Evolutionary conservation across 371 early-diverging fungal species (phyloP).

Genomic region (Apophysomyces trapeziformis): DNA sequence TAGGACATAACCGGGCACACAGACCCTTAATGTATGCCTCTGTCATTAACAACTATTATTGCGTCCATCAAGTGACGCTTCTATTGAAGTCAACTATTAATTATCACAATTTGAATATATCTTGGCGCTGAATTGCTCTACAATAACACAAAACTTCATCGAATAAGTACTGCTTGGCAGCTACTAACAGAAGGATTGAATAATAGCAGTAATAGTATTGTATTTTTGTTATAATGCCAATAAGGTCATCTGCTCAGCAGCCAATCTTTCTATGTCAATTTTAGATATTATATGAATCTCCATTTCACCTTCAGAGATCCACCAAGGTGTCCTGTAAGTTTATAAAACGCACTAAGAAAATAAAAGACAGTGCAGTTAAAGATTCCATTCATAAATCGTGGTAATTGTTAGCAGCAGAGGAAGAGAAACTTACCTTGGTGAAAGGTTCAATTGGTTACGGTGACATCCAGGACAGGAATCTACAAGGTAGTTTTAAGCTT

Average conservation of each 20-base stretch:
- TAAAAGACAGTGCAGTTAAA: not conserved
- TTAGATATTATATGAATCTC: slow-evolving; percentile 19
- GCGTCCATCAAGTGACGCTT: no score
- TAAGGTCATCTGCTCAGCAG: not conserved
- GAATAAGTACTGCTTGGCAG: no score
- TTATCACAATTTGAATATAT: no score
- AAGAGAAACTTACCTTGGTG: slow-evolving; percentile 31
- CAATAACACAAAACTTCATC: no score
- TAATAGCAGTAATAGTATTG: not conserved
- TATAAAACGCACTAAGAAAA: slow-evolving; percentile 30
- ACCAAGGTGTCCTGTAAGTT: slow-evolving; percentile 32
- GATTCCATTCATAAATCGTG: not conserved
- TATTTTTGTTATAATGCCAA: not conserved
- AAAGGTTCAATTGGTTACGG: slow-evolving; percentile 36
- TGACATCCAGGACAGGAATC: slow-evolving; percentile 41
- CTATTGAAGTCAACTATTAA: no score
- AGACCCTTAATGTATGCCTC: no score
- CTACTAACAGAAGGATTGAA: slow-evolving; percentile 20
- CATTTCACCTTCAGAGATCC: slow-evolving; percentile 45
- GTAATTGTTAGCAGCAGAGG: not conserved
- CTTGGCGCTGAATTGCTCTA: no score
- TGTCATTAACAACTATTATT: no score
- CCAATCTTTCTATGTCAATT: not conserved
- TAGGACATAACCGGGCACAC: no score
- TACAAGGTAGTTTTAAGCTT: not conserved